phyloP scores from a whole-genome alignment of 2,329 filamentous ascomycete species.

The Arthrinium puccinioides region DNA sequence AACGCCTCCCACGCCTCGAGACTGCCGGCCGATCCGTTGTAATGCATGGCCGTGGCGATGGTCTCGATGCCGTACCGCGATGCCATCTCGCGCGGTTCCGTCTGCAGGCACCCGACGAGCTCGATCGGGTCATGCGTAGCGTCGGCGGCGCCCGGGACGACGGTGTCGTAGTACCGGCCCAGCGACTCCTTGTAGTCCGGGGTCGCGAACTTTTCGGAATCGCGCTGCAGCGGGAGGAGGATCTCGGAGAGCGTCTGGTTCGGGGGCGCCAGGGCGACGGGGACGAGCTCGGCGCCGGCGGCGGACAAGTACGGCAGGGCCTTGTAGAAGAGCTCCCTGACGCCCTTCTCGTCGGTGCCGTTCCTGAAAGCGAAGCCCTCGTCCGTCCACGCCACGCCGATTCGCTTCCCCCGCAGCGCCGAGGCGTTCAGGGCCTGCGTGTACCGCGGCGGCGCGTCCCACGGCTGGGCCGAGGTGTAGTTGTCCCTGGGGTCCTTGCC shows the following conservation, averaged over 20 bases:
- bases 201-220: not conserved
- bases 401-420: constrained; percentile 43
- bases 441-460: constrained; percentile 45
- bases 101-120: constrained; percentile 6
- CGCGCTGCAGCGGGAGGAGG: not conserved
- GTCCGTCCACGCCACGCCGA: constrained; percentile 37
- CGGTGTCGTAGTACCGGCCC: constrained; percentile 5
- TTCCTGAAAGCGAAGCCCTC: not conserved
- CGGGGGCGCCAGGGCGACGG: constrained; percentile 3
- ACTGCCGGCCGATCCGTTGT: constrained; percentile 1
- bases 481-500: constrained; percentile 46
- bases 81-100: constrained; percentile 7
- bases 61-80: constrained; percentile 23
- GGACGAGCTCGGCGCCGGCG: constrained; percentile 9
- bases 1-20: constrained; percentile 4
- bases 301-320: constrained; percentile 6
- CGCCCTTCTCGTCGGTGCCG: not conserved
- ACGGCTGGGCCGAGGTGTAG: constrained; percentile 48
- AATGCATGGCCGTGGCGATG: constrained; percentile 5
- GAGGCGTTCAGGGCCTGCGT: constrained; percentile 42
- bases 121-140: constrained; percentile 1
- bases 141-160: not conserved
- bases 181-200: constrained; percentile 9
- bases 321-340: constrained; percentile 8
- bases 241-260: not conserved